These are phyloP conservation scores for Thermoascus crustaceus DNA, from an alignment of 2,329 filamentous ascomycete species.

Conservation along the genomic window DNA sequence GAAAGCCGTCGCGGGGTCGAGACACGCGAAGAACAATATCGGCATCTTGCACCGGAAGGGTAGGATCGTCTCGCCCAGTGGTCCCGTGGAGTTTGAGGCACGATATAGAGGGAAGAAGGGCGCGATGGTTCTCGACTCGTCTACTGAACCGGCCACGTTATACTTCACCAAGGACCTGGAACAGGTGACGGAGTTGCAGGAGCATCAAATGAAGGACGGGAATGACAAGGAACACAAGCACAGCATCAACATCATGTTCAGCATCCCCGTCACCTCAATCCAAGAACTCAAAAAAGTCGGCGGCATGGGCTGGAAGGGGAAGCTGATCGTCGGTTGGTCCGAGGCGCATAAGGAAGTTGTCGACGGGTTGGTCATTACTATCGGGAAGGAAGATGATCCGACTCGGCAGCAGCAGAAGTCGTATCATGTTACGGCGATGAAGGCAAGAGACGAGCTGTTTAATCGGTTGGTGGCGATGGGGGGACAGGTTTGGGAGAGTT, in stretches of 20 bases:
- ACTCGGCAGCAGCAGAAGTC: slow-evolving; percentile 35
- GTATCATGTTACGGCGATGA: slow-evolving; percentile 61
- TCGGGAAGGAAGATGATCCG: slow-evolving; percentile 42
- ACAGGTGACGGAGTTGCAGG: slow-evolving; percentile 20
- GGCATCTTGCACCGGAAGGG: slow-evolving; percentile 54
- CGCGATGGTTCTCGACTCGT: slow-evolving; percentile 55
- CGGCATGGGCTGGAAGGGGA: slow-evolving; percentile 76
- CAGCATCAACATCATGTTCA: slow-evolving; percentile 60
- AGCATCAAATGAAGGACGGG: slow-evolving; percentile 42
- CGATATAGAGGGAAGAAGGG: slow-evolving; percentile 65
- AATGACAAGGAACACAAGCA: no score
- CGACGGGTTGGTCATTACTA: slow-evolving; percentile 60
- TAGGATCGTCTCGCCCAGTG: slow-evolving; percentile 40
- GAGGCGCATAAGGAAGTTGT: slow-evolving; percentile 60
- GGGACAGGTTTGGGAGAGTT: slow-evolving; percentile 74
- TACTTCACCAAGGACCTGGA: slow-evolving; percentile 50
- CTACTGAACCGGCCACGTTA: slow-evolving; percentile 38
- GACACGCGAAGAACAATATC: slow-evolving; percentile 60
- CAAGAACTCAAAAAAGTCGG: slow-evolving; percentile 69
- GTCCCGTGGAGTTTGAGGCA: slow-evolving; percentile 69
- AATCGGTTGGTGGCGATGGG: slow-evolving; percentile 71
- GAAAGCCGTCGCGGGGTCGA: slow-evolving; percentile 54
- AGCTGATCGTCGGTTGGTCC: slow-evolving; percentile 73
- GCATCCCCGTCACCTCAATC: slow-evolving; percentile 62
- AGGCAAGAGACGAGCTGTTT: slow-evolving; percentile 67